Evolutionary conservation across 73 alveolate species (phyloP).

Genomic region (Breviolum minutum): DNA sequence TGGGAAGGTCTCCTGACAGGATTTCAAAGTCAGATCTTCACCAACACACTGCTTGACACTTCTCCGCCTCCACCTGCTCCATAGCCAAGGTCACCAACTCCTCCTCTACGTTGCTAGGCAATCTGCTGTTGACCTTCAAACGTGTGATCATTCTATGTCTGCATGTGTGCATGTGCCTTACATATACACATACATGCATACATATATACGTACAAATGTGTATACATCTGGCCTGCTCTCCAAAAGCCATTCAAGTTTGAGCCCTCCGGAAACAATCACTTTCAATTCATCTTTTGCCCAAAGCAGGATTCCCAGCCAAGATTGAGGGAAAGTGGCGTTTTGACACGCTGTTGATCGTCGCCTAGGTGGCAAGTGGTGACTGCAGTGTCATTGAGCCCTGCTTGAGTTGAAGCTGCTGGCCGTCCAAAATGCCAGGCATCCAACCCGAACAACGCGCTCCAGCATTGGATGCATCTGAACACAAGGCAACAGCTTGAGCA

Average conservation of each 20-base stretch:
- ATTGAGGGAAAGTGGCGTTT: conserved; percentile 81
- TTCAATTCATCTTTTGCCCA: neutral
- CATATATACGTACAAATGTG: neutral
- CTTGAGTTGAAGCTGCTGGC: neutral
- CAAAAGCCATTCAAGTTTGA: neutral
- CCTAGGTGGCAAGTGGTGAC: neutral
- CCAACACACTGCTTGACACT: neutral
- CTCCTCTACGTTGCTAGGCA: conserved; percentile 69
- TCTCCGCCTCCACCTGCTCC: conserved; percentile 82
- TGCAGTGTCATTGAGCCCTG: too few species aligned
- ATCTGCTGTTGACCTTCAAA: conserved; percentile 15
- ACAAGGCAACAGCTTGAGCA: neutral
- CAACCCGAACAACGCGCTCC: conserved; percentile 64
- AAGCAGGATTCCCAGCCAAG: neutral
- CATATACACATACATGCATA: neutral
- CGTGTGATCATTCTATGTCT: neutral
- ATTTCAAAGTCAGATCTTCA: neutral
- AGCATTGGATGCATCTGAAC: conserved; percentile 90
- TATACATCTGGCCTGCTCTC: neutral
- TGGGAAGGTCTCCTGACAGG: conserved; percentile 78
- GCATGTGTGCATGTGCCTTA: neutral
- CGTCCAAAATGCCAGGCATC: neutral
- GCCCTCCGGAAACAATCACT: neutral
- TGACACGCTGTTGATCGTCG: conserved; percentile 68
- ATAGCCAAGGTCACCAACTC: conserved; percentile 78